phyloP scores from a whole-genome alignment of 179 eudicot species.

The Nepenthes alata region DNA sequence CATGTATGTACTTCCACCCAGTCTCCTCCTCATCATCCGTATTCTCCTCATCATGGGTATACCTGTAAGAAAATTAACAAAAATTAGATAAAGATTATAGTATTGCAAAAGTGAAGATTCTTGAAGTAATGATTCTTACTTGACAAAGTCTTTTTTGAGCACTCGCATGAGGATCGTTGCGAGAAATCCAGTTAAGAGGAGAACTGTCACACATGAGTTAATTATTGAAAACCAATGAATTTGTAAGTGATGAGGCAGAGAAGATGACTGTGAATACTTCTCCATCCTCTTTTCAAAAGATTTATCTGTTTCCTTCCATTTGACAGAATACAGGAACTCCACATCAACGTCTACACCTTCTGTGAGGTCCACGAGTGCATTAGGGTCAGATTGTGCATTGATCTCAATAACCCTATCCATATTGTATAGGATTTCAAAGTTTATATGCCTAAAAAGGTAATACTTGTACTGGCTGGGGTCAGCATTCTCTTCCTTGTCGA shows the following conservation, averaged over 20 bases:
- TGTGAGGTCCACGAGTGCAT: constrained; percentile 10
- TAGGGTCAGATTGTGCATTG: constrained; percentile 1
- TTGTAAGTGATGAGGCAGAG: constrained; percentile 10
- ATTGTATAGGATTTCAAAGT: constrained; percentile 5
- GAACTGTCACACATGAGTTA: constrained; percentile 15
- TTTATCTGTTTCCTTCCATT: constrained; percentile 12
- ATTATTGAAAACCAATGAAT: constrained; percentile 17
- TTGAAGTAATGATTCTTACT: constrained; percentile 8
- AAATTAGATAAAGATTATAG: neutral
- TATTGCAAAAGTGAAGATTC: neutral
- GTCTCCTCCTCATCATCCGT: constrained; percentile 21
- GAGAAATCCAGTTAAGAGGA: constrained; percentile 11
- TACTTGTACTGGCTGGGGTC: constrained; percentile 5
- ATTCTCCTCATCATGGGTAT: constrained; percentile 10
- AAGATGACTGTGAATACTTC: constrained; percentile 5
- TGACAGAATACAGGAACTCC: constrained; percentile 11
- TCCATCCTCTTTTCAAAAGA: constrained; percentile 17
- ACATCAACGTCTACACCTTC: constrained; percentile 17
- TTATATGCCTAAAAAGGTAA: constrained; percentile 1
- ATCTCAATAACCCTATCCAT: constrained; percentile 10
- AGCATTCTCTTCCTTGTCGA: constrained; percentile 1
- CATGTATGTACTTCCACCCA: constrained; percentile 5
- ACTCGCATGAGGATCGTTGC: constrained; percentile 12
- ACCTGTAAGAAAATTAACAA: constrained; percentile 6
- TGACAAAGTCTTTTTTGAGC: constrained; percentile 14